phyloP scores from a whole-genome alignment of 345 rosid species.

The Orychophragmus violaceus region DNA sequence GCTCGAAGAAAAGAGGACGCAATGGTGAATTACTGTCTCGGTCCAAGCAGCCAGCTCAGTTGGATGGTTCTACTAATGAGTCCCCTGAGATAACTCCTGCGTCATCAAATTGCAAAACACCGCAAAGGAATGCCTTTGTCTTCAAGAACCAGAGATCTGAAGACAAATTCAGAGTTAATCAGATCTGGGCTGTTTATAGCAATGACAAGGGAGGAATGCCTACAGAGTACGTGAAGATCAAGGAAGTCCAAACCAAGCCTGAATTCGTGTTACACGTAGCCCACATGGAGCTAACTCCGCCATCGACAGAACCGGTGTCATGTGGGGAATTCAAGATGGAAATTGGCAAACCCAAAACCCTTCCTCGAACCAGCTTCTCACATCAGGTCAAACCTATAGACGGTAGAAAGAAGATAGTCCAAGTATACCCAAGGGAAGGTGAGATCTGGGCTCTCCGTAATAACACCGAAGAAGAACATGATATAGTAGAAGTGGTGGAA shows the following conservation, averaged over 20 bases:
- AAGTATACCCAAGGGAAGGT: slow-evolving; percentile 47
- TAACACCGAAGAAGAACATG: slow-evolving; percentile 30
- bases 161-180: slow-evolving; percentile 34
- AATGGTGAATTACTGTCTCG: slow-evolving; percentile 13
- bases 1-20: slow-evolving; percentile 24
- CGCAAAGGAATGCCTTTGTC: slow-evolving; percentile 19
- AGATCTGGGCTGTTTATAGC: slow-evolving; percentile 49
- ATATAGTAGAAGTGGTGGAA: slow-evolving; percentile 48
- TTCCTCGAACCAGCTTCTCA: slow-evolving; percentile 33
- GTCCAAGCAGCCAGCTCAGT: slow-evolving; percentile 8
- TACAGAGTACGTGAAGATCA: slow-evolving; percentile 41
- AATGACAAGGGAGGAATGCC: slow-evolving; percentile 37
- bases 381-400: slow-evolving; percentile 31
- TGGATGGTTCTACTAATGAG: slow-evolving; percentile 13
- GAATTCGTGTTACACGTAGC: slow-evolving; percentile 31
- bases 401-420: slow-evolving; percentile 1
- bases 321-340: slow-evolving; percentile 45
- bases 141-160: slow-evolving; percentile 37
- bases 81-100: background rate
- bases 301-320: slow-evolving; percentile 19
- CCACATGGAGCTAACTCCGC: slow-evolving; percentile 25
- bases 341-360: slow-evolving; percentile 13
- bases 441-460: slow-evolving; percentile 55
- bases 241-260: slow-evolving; percentile 26
- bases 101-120: slow-evolving; percentile 21